Conservation (phyloP, 1,284 basidiomycete species). For the Ceratobasidium papillatum region DNA sequence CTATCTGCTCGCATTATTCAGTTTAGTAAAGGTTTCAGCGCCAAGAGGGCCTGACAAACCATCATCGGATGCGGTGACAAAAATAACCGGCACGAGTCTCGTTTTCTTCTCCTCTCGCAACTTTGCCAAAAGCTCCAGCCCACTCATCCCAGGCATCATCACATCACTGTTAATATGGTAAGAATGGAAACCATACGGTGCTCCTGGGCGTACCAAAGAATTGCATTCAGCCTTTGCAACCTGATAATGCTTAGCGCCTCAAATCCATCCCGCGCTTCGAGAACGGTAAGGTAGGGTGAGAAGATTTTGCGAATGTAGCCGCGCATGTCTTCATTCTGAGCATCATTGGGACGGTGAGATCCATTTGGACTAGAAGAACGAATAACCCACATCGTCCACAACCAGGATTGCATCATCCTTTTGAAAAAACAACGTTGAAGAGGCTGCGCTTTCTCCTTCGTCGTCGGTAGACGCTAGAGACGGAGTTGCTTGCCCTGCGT, state of each 20-base stretch:
- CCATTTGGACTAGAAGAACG: not conserved
- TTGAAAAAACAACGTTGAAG: slow-evolving; percentile 46
- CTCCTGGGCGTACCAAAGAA: slow-evolving; percentile 22
- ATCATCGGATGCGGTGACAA: slow-evolving; percentile 45
- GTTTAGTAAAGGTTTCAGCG: slow-evolving; percentile 45
- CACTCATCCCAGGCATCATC: slow-evolving; percentile 33
- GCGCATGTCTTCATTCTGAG: slow-evolving; percentile 32
- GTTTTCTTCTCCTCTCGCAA: slow-evolving; percentile 30
- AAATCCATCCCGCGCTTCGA: slow-evolving; percentile 5
- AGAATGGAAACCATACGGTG: too few relatives aligned
- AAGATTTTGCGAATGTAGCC: slow-evolving; percentile 45
- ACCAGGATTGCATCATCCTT: slow-evolving; percentile 48
- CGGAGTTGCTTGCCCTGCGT: slow-evolving; percentile 45
- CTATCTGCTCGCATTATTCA: not conserved
- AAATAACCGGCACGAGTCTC: slow-evolving; percentile 49
- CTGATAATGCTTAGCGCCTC: slow-evolving; percentile 13
- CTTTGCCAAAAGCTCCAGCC: slow-evolving; percentile 10
- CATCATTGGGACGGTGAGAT: too few relatives aligned
- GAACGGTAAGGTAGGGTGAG: slow-evolving; percentile 36
- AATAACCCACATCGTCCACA: slow-evolving; percentile 43
- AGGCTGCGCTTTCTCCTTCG: slow-evolving; percentile 43
- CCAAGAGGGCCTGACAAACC: not conserved
- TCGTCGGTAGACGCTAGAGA: slow-evolving; percentile 39
- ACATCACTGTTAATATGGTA: slow-evolving; percentile 9
- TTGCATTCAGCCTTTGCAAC: not conserved